phyloP scores from a whole-genome alignment of 2,329 filamentous ascomycete species.

The Chaetothyriales sp. region DNA sequence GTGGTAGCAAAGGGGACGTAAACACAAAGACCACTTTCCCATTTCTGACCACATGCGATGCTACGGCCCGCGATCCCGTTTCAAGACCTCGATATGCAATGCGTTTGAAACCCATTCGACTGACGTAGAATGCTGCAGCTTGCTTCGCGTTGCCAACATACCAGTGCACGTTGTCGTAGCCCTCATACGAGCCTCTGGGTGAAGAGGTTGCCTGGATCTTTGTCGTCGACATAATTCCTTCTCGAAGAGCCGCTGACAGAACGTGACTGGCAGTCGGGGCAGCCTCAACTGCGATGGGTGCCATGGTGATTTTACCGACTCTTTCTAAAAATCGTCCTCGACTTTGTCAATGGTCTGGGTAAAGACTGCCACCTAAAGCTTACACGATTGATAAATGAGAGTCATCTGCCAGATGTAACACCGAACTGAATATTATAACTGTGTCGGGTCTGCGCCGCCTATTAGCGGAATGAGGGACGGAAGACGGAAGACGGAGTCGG shows the following conservation, averaged over 20 bases:
- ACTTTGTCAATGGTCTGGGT: neutral
- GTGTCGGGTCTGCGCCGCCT: neutral
- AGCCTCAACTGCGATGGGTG: conserved; percentile 10
- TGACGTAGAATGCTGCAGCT: conserved; percentile 76
- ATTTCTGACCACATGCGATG: conserved; percentile 73
- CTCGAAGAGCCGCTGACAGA: neutral
- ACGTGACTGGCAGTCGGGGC: conserved; percentile 6
- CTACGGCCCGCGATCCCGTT: conserved; percentile 66
- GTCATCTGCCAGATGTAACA: neutral
- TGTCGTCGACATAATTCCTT: neutral
- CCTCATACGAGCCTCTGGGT: conserved; percentile 43
- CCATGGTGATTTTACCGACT: conserved; percentile 4
- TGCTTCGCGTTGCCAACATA: conserved; percentile 96
- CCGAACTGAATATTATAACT: neutral
- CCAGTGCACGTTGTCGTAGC: conserved; percentile 90
- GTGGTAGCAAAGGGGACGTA: conserved; percentile 62
- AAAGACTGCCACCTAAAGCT: neutral
- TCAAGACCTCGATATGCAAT: conserved; percentile 80
- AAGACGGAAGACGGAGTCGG: neutral
- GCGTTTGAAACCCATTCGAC: conserved; percentile 70
- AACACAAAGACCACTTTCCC: conserved; percentile 68
- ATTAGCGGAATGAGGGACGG: neutral
- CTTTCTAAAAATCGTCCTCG: neutral
- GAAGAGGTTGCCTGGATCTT: conserved; percentile 1
- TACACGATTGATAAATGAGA: neutral